phyloP scores from a whole-genome alignment of 768 basidiomycete genomes.

The Termitomyces sp. region DNA sequence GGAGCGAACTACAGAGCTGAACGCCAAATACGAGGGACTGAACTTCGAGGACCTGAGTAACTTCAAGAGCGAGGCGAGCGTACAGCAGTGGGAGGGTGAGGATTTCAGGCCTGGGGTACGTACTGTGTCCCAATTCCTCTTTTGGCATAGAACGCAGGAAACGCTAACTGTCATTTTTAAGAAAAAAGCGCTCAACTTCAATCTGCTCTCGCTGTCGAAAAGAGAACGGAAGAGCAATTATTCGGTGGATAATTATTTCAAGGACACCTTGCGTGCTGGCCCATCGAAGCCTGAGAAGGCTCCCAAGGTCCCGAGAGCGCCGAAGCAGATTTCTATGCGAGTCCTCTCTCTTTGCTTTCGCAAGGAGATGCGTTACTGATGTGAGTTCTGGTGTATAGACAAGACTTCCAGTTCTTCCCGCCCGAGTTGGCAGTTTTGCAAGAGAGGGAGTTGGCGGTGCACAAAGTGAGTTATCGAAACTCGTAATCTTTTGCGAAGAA shows the following conservation, averaged over 20 bases:
- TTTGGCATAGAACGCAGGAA: not conserved
- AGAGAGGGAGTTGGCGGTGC: conserved; percentile 79
- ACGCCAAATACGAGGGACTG: conserved; percentile 87
- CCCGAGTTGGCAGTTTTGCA: conserved; percentile 74
- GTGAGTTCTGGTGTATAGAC: conserved; percentile 34
- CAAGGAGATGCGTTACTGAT: not conserved
- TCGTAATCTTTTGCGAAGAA: not conserved
- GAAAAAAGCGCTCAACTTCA: conserved; percentile 68
- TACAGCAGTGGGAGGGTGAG: conserved; percentile 95
- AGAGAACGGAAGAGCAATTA: conserved; percentile 93
- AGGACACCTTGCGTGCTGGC: conserved; percentile 80
- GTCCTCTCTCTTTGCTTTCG: conserved; percentile 19
- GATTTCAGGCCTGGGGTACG: conserved; percentile 77
- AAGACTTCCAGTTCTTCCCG: conserved; percentile 98
- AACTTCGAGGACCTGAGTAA: conserved; percentile 94
- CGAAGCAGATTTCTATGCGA: conserved; percentile 82
- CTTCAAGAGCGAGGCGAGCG: conserved; percentile 90
- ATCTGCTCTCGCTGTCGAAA: conserved; percentile 84
- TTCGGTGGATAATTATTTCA: conserved; percentile 93
- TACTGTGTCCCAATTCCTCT: conserved; percentile 3
- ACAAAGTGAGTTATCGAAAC: conserved; percentile 44
- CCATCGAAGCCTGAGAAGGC: conserved; percentile 76
- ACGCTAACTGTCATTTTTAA: conserved; percentile 19
- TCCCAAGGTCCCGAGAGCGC: conserved; percentile 78
- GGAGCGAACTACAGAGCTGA: conserved; percentile 82